Evolutionary conservation across 2,329 filamentous ascomycete genomes (phyloP), one percentile per base, ranked within the genome.

Genomic region (Rhexocercosporidium sp.): DNA sequence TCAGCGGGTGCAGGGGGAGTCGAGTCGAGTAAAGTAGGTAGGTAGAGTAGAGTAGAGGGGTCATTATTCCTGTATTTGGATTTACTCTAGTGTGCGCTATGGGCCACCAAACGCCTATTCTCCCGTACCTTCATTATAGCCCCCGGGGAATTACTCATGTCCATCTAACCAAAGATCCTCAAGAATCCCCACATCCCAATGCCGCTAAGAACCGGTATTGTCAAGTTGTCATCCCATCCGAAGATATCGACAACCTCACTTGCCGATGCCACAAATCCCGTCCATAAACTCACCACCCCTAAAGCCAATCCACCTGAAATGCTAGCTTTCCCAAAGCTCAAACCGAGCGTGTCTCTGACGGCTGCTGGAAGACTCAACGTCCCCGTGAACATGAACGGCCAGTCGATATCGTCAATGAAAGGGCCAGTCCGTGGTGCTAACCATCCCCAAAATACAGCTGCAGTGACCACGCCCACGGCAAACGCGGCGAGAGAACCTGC

Each of bases 211-310:
- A 97, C 89, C 1, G 96, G 96, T 79, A 99, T 99, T 59, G 95
- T 98, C 74, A 99, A 83, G 80, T 99, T 99, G 81, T 99, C 96
- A 76, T 99, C 96, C 92, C 93, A 94, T 57, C 94, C 93, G 78
- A 94, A 97, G 0, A 98, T 76, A 80, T 99, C 94, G 54, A 97
- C 85, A 18, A 95, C 91, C 80, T 99, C 96, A 76, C 94, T 97
- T 53, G 90, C 89, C 65, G 94, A 93, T 49, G 94, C 96, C 62
- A 95, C 88, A 51, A 98, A 80, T n/a, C 96, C 96, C 7, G 94
- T 94, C 82, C 92, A 93, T 46, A 97, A 71, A 76, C 93, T 93
- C 87, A 98, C 89, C 66, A 93, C 82, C 3, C 88, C 90, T 41
- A 98, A 83, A 1, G 96, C 96, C 68, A 90, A 73, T 1, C 86